Evolutionary conservation across 371 early-diverging fungal genomes (phyloP), one percentile per base, ranked within the genome.

Genomic region (Amoeboaphelidium protococcarum): DNA sequence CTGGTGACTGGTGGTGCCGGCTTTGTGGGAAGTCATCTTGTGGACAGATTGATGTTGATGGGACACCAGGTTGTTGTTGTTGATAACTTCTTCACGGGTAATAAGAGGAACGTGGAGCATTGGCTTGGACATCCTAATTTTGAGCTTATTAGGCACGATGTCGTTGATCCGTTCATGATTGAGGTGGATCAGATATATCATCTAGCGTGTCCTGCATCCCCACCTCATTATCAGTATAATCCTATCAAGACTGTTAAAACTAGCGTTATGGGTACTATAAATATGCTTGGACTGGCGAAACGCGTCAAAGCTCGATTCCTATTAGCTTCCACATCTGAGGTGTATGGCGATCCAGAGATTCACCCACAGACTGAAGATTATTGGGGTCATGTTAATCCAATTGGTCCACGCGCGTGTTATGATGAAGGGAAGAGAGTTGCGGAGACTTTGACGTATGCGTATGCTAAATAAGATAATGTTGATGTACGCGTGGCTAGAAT

Each of bases 1-100:
- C 65, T 86, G 25, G 83, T 86, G 16, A 86, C 84, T 1, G 87
- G 87, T 2, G 87, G 87, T 4, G 82, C 87, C 16, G 87, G 87
- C 2, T 86, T 83, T 63, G 81, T 86, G 0, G 87, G 87, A 2
- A 76, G 76, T 12, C 82, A 86, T 57, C 58, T 83, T 3, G 83
- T 83, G 0, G 82, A 82, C 52, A 63, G 81, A 23, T 59, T 86
- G 41, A 80, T 86, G 81, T 53, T 74, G 43, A 79, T 82, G 79
- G 87, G 84, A 1, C 78, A 83, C 50, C 71, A 75, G 45, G 87
- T 86, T 23, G 76, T 76, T 60, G 78, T 76, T 4, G 50, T 82
- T 19, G 87, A 86, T 57, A 83, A 86, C 63, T 80, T 81, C 49
- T 81, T 79, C 56, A 86, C 87, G 3, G 87, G 52, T 25, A 23